Percentiles rank a stretch among this genome's conserved stretches.
Conservation (phyloP, 129 eudicot species). For the Flaveria linearis region DNA sequence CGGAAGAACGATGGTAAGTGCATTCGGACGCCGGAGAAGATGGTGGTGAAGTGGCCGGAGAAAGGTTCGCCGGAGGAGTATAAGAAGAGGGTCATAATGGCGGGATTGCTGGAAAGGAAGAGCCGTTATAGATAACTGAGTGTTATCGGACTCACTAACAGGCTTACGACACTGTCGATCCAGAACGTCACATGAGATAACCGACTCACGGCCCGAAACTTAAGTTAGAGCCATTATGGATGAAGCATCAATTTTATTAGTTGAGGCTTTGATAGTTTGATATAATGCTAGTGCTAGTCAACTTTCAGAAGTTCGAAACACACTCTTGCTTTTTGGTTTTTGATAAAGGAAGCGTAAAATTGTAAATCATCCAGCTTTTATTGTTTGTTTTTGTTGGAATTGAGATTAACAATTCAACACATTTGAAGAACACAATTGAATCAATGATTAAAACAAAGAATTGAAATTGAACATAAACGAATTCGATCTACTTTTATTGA, state of each 20-base stretch:
- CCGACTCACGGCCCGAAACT: too few relatives aligned
- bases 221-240: too few relatives aligned
- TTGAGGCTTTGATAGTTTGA: constrained; percentile 13
- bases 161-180: too few relatives aligned
- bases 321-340: constrained; percentile 9
- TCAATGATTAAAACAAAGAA: too few relatives aligned
- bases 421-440: too few relatives aligned
- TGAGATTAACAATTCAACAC: too few relatives aligned
- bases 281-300: neutral
- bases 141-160: neutral
- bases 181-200: too few relatives aligned
- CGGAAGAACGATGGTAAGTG: constrained; percentile 16
- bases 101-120: constrained; percentile 50
- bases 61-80: constrained; percentile 35
- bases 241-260: neutral
- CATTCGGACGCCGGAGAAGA: constrained; percentile 9
- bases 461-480: too few relatives aligned
- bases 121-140: constrained; percentile 28
- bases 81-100: constrained; percentile 47
- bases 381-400: too few relatives aligned
- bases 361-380: neutral
- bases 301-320: constrained; percentile 5
- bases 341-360: constrained; percentile 4
- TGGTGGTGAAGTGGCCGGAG: constrained; percentile 28
- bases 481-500: too few relatives aligned